These are phyloP conservation scores for Boletus vermiculosoides DNA, from an alignment of 768 basidiomycete genomes.

Conservation along the genomic window DNA sequence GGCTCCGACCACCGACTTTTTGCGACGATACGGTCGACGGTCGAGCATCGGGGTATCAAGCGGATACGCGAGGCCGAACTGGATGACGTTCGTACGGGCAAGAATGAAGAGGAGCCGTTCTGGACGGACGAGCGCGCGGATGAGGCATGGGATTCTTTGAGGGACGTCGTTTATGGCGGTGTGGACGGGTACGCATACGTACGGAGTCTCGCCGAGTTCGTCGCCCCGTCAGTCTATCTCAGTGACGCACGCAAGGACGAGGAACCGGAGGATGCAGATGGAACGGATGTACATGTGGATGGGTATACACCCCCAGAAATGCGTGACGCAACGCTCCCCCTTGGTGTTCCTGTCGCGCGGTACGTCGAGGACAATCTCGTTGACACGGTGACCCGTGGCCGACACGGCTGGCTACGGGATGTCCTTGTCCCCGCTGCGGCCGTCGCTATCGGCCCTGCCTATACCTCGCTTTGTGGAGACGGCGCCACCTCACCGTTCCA, in stretches of 20 bases:
- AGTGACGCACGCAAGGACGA: neutral
- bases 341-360: conserved; percentile 37
- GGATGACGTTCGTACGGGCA: neutral
- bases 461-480: neutral
- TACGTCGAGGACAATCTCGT: conserved; percentile 43
- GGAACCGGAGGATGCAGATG: neutral
- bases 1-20: conserved; percentile 21
- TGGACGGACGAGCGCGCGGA: conserved; percentile 49
- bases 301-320: neutral
- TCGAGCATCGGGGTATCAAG: conserved; percentile 25
- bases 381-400: conserved; percentile 41
- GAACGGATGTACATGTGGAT: neutral
- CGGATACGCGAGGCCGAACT: conserved; percentile 20
- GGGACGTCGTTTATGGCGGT: conserved; percentile 79
- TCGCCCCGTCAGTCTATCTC: conserved; percentile 33
- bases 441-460: neutral
- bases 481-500: conserved; percentile 4
- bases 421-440: conserved; percentile 11
- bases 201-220: conserved; percentile 74
- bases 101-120: conserved; percentile 31
- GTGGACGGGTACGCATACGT: conserved; percentile 74
- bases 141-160: conserved; percentile 64
- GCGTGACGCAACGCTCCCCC: conserved; percentile 2
- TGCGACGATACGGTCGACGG: conserved; percentile 41
- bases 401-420: conserved; percentile 38